Base-by-base conservation (phyloP, 805 yeast species). In the Kluyveromyces aestuarii region DNA sequence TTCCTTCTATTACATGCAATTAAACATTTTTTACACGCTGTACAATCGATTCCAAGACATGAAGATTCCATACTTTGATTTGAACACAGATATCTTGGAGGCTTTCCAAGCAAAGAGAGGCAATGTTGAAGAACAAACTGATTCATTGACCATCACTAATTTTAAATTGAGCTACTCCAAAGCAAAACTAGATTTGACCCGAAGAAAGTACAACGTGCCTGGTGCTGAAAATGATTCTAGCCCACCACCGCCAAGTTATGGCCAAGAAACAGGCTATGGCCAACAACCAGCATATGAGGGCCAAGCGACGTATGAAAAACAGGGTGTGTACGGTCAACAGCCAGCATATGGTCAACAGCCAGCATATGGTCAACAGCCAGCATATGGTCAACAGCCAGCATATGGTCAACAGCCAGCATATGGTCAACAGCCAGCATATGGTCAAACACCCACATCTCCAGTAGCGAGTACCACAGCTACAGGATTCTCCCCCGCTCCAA, bases 31-130 rank as follows among this genome's bases (percentile, higher is more conserved):
- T 68, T 93, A 93, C 75, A 89, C 96, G 1, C 73, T 93, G 53
- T 90, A 87, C 72, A 84, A 77, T 62, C 79, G 86, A 59, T 87
- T 91, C 87, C 96, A 91, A 70, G 96, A 87, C 63, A 82, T 91
- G 86, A 89, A 93, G 71, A 93, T 93, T 56, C 96, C 97, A 14
- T 93, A 93, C 70, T 93, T 93, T 68, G 95, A 93, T 64, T 73
- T 93, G 62, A 73, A 79, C 45, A 75, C 86, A 41, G 98, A 89
- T 64, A 86, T 93, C 53, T 74, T 85, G 48, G 91, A 86, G 64
- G 84, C 90, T 2, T 93, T 83, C 69, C 68, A 65, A 33, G 74
- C 73, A 53, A 93, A 93, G 72, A 82, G 95, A 66, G 99, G 98
- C 39, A 82, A 88, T 57, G 79, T 91, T 44, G 95, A 89, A 62